phyloP scores from a whole-genome alignment of 2,329 filamentous ascomycete species.

The Calonectria ilicicola region DNA sequence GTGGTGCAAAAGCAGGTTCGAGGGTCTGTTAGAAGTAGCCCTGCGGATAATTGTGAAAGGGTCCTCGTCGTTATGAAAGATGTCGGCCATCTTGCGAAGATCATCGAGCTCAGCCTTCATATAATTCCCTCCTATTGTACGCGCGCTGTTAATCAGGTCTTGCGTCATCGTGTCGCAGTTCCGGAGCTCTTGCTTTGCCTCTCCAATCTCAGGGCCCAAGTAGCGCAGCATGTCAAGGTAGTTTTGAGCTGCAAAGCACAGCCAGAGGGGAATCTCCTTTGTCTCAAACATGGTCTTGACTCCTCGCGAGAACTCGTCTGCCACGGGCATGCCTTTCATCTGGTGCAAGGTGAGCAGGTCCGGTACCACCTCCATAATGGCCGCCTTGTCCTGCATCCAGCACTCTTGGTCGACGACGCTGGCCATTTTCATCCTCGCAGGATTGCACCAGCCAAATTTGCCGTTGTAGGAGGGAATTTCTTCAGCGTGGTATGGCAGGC shows the following conservation, averaged over 20 bases:
- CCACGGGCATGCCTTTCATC: not conserved
- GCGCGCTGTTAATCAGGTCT: not conserved
- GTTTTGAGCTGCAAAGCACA: slow-evolving; percentile 11
- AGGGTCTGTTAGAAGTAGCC: not conserved
- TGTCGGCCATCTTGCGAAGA: too few relatives aligned
- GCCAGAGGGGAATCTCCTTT: not conserved
- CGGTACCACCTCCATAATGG: not conserved
- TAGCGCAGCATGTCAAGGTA: slow-evolving; percentile 6
- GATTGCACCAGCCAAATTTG: not conserved
- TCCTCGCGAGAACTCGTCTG: not conserved
- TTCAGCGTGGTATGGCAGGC: not conserved
- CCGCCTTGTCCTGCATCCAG: not conserved
- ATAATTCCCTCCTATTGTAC: too few relatives aligned
- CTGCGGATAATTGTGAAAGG: not conserved
- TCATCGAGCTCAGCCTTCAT: too few relatives aligned
- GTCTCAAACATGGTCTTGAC: slow-evolving; percentile 1
- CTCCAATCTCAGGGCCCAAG: not conserved
- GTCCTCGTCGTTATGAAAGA: too few relatives aligned
- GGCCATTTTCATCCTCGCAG: not conserved
- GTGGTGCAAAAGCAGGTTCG: not conserved
- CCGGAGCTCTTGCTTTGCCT: not conserved
- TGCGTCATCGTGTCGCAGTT: not conserved
- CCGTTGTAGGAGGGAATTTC: not conserved
- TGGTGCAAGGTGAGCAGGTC: not conserved
- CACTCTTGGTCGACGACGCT: not conserved